A percentile compares a stretch with the other conserved stretches of the same genome.
These are phyloP conservation scores for Theobroma grandiflorum DNA, from an alignment of 441 rosid genomes.

Conservation along the genomic window DNA sequence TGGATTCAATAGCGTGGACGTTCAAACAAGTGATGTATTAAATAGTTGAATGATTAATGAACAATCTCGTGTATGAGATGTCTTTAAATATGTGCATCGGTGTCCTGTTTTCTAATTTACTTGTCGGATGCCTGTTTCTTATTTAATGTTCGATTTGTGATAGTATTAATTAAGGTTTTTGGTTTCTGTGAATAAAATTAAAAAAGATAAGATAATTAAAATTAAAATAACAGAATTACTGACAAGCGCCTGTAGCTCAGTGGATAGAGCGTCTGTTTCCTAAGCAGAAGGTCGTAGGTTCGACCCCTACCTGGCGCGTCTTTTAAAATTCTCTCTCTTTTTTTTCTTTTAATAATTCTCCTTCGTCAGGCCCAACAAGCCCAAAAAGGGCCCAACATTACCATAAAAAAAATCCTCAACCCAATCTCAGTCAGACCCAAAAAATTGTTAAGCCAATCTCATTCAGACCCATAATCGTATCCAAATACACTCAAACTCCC, in stretches of 20 bases:
- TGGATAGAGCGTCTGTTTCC: slow-evolving; percentile 96
- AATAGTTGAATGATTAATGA: neutral
- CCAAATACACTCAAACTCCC: neutral
- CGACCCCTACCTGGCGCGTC: slow-evolving; percentile 52
- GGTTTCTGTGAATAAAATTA: too few species aligned
- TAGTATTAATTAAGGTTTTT: too few species aligned
- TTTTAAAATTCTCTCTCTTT: neutral
- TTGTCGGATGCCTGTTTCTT: too few species aligned
- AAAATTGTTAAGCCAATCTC: neutral
- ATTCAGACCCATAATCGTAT: neutral
- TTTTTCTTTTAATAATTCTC: neutral
- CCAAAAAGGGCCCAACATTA: neutral
- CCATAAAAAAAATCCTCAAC: neutral
- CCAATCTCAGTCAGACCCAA: neutral
- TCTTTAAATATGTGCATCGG: too few species aligned
- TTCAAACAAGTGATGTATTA: neutral
- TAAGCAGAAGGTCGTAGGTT: slow-evolving; percentile 89
- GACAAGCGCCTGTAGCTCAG: slow-evolving; percentile 81
- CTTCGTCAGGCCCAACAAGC: neutral
- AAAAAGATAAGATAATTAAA: too few species aligned
- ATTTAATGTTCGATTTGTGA: too few species aligned
- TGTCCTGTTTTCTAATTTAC: too few species aligned
- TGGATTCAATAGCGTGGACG: neutral
- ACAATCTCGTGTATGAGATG: neutral
- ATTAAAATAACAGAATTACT: too few species aligned